A percentile compares a stretch with the other conserved stretches of the same genome.
Evolutionary conservation across 2,329 filamentous ascomycete species (phyloP).

Genomic region (Cryphonectria carpinicola): DNA sequence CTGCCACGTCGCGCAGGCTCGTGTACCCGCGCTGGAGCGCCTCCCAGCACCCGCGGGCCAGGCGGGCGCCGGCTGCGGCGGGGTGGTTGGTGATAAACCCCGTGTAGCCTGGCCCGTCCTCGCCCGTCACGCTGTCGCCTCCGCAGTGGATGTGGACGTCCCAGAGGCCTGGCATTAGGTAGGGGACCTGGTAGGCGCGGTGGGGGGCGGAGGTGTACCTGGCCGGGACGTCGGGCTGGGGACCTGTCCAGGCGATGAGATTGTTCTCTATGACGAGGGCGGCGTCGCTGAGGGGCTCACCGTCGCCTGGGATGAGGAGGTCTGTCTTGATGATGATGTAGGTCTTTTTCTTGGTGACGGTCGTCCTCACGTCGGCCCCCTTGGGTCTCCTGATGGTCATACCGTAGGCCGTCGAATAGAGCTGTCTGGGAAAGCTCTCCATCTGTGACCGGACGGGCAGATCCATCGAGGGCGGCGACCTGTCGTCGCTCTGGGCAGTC

Average conservation of each 20-base stretch:
- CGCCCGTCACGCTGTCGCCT: constrained; percentile 30
- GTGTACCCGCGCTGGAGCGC: constrained; percentile 44
- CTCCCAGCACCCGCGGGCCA: constrained; percentile 42
- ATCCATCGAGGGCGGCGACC: background rate
- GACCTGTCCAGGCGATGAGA: constrained; percentile 45
- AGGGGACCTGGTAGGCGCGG: constrained; percentile 35
- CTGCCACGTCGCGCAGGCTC: constrained; percentile 41
- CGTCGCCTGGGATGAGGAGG: constrained; percentile 44
- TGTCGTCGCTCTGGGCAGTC: background rate
- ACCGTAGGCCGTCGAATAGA: constrained; percentile 26
- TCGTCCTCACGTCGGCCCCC: background rate
- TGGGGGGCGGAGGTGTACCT: constrained; percentile 37
- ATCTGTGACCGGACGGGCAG: constrained; percentile 10
- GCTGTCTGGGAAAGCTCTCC: constrained; percentile 11
- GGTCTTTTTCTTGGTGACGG: constrained; percentile 33
- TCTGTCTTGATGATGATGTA: constrained; percentile 41
- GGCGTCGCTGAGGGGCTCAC: constrained; percentile 38
- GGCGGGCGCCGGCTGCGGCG: constrained; percentile 38
- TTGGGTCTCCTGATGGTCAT: constrained; percentile 18
- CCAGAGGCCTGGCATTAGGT: constrained; percentile 42
- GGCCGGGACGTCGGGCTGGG: constrained; percentile 34
- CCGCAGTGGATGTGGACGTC: constrained; percentile 41
- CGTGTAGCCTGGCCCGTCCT: constrained; percentile 28
- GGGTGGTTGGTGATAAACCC: constrained; percentile 37
- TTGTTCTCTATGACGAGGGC: constrained; percentile 43